These are phyloP conservation scores for Mortierella sp. DNA, from an alignment of 371 early-diverging fungal species.

Conservation along the genomic window DNA sequence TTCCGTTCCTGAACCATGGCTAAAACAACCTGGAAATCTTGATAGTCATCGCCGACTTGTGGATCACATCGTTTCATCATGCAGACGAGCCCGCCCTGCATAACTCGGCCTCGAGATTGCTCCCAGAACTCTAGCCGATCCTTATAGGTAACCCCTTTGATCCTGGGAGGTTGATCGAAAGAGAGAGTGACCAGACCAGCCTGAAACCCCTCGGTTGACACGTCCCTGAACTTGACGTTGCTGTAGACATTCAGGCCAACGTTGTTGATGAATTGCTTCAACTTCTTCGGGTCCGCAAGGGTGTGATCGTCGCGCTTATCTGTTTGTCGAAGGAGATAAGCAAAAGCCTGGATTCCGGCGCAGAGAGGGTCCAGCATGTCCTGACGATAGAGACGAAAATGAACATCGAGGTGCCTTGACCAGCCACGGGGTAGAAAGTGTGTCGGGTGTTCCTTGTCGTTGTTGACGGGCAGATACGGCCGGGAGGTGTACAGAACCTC, in stretches of 20 bases:
- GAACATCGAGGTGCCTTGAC: constrained; percentile 61
- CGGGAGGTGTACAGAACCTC: constrained; percentile 48
- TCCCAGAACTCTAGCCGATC: constrained; percentile 51
- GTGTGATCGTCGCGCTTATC: constrained; percentile 14
- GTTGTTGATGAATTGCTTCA: constrained; percentile 23
- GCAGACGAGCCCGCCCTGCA: constrained; percentile 60
- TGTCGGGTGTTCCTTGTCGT: constrained; percentile 23
- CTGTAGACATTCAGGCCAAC: constrained; percentile 52
- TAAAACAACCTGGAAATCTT: constrained; percentile 20
- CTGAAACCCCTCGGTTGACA: constrained; percentile 11
- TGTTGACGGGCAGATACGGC: constrained; percentile 60
- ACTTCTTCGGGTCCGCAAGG: constrained; percentile 28
- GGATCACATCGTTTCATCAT: constrained; percentile 38
- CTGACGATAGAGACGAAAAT: constrained; percentile 68
- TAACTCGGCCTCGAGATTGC: constrained; percentile 42
- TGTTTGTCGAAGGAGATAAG: constrained; percentile 10
- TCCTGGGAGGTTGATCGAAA: constrained; percentile 34
- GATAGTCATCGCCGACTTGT: constrained; percentile 46
- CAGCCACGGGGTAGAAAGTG: constrained; percentile 61
- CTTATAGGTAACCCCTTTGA: not conserved
- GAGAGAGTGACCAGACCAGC: constrained; percentile 35
- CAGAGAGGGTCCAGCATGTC: constrained; percentile 58
- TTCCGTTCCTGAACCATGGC: constrained; percentile 28
- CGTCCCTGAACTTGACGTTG: constrained; percentile 38
- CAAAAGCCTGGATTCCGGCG: constrained; percentile 31